Conservation (phyloP, 2,329 filamentous ascomycete genomes). For the Rutstroemia sp. region DNA sequence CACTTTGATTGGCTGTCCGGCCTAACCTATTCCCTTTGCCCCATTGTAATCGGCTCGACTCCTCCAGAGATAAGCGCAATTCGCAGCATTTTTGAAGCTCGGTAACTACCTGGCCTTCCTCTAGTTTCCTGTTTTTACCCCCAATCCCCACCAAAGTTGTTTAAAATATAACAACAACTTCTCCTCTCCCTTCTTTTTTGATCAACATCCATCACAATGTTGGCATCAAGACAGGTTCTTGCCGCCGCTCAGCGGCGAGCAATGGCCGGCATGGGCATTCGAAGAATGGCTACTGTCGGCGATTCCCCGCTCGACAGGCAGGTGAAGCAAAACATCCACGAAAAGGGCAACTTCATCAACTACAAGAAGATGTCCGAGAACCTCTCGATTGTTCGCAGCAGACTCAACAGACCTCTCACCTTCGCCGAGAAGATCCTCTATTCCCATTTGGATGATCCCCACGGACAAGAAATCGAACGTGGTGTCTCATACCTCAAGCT, state of each 20-base stretch:
- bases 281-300: constrained; percentile 75
- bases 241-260: constrained; percentile 56
- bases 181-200: constrained; percentile 12
- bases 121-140: constrained; percentile 5
- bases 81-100: not conserved
- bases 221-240: constrained; percentile 65
- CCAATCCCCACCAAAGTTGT: constrained; percentile 4
- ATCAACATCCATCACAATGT: constrained; percentile 43
- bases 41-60: not conserved
- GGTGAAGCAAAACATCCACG: constrained; percentile 97
- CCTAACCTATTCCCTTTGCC: not conserved
- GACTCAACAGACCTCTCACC: constrained; percentile 88
- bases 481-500: constrained; percentile 94
- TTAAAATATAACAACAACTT: constrained; percentile 13
- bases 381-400: constrained; percentile 78
- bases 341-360: constrained; percentile 96
- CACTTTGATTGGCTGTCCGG: not conserved
- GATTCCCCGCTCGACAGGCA: constrained; percentile 86
- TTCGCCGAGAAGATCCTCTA: constrained; percentile 99
- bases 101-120: not conserved
- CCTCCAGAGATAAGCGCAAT: not conserved
- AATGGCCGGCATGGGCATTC: constrained; percentile 52
- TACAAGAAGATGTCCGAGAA: constrained; percentile 99
- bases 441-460: constrained; percentile 95
- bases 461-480: constrained; percentile 93